Base-by-base conservation (phyloP, 441 rosid genomes). In the Populus hybrid region DNA sequence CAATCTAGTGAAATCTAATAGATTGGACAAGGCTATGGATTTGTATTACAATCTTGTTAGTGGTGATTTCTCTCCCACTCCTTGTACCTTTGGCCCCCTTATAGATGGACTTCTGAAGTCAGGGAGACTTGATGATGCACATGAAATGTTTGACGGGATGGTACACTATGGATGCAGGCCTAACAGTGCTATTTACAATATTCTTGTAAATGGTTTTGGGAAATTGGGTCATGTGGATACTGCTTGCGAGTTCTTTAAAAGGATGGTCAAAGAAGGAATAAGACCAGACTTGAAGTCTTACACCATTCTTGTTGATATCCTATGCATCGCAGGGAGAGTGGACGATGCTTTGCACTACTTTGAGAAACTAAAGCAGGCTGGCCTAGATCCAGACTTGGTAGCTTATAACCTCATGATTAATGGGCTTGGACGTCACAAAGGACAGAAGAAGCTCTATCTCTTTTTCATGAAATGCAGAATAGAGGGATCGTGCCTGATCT, bases 211-310 rank as follows among this genome's bases (percentile, higher is more conserved):
- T 35, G 97, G 99, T 71, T 86, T 85, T 79, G 97, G 98, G 66
- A 95, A 95, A 91, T 75, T 81, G 6, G 94, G 97, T 61, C 91
- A 90, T 71, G 87, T 87, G 69, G 94, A 89, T 75, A 77, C 84
- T 59, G 98, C 97, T 50, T 88, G 88, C 73, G 86, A 80, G 79
- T 82, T 92, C 78, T 92, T 92, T 73, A 87, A 79, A 84, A 88
- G 84, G 76, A 95, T 95, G 99, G 80, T 84, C 32, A 85, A 82
- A 82, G 91, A 88, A 82, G 98, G 99, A 70, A 83, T 95, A 53
- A 86, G 98, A 84, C 97, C 97, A 34, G 97, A 95, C 82, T 86
- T 95, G 89, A 90, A 86, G 87, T 87, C 97, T 28, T 95, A 92
- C 85, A 88, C 94, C 57, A 84, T 89, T 83, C 89, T 95, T 70